Percentiles rank a stretch among this genome's conserved stretches.
These are phyloP conservation scores for Debaryomyces sp. DNA, from an alignment of 1,139 yeast genomes.

Conservation along the genomic window DNA sequence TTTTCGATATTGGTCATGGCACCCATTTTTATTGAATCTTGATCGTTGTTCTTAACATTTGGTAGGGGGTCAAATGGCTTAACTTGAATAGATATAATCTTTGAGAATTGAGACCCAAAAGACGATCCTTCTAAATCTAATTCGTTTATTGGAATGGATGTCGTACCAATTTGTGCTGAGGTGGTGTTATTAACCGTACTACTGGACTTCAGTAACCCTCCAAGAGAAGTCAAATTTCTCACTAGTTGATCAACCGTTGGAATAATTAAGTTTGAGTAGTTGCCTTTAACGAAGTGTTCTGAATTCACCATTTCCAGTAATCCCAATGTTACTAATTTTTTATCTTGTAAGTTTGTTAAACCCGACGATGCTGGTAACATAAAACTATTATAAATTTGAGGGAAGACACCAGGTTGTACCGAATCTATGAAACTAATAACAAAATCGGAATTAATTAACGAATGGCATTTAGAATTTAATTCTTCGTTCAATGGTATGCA, in stretches of 20 bases:
- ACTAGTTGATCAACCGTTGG: constrained; percentile 57
- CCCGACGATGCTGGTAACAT: constrained; percentile 68
- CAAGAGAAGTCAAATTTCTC: constrained; percentile 45
- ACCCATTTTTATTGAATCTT: constrained; percentile 29
- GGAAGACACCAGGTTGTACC: constrained; percentile 67
- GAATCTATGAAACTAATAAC: constrained; percentile 59
- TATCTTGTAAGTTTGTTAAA: constrained; percentile 69
- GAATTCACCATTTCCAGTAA: constrained; percentile 54
- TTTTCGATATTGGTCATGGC: constrained; percentile 34
- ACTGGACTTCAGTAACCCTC: constrained; percentile 33
- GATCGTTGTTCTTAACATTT: constrained; percentile 39
- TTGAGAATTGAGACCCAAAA: constrained; percentile 85
- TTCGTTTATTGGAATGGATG: constrained; percentile 43
- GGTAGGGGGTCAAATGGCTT: constrained; percentile 73
- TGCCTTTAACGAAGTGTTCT: constrained; percentile 29
- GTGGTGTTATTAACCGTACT: constrained; percentile 31
- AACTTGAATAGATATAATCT: constrained; percentile 61
- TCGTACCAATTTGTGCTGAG: constrained; percentile 15
- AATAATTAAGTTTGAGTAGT: constrained; percentile 45
- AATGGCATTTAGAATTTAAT: constrained; percentile 17
- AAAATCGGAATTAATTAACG: constrained; percentile 48
- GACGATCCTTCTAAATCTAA: constrained; percentile 65
- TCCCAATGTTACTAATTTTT: constrained; percentile 78
- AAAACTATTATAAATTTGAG: constrained; percentile 63
- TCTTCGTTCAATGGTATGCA: constrained; percentile 37